Percentiles rank a stretch among this genome's conserved stretches.
phyloP scores from a whole-genome alignment of 805 yeast species.

The Monosporozyma solicola region DNA sequence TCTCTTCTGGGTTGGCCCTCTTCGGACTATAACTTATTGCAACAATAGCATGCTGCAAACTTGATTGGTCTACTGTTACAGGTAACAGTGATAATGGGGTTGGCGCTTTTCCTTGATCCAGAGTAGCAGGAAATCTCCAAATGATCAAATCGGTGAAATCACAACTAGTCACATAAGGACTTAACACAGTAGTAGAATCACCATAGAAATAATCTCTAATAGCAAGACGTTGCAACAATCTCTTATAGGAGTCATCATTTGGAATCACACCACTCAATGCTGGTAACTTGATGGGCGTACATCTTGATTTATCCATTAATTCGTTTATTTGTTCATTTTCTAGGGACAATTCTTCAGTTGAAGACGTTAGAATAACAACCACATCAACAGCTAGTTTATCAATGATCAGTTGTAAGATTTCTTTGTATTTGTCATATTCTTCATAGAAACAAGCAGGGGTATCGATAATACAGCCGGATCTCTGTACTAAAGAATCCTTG shows the following conservation, averaged over 20 bases:
- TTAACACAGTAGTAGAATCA: constrained; percentile 48
- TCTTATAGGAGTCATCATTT: constrained; percentile 54
- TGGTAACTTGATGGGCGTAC: constrained; percentile 45
- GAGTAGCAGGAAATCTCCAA: constrained; percentile 31
- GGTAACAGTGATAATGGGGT: constrained; percentile 23
- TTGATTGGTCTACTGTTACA: constrained; percentile 41
- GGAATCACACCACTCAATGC: constrained; percentile 73
- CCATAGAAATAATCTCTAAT: constrained; percentile 92
- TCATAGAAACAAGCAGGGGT: constrained; percentile 21
- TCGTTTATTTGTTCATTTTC: background rate
- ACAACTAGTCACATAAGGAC: constrained; percentile 79
- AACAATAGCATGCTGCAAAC: constrained; percentile 66
- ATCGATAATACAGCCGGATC: constrained; percentile 28
- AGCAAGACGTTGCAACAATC: constrained; percentile 65
- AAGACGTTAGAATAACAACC: constrained; percentile 14
- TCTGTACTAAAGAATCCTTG: constrained; percentile 22
- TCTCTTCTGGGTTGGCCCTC: constrained; percentile 38
- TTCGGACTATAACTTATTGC: constrained; percentile 50
- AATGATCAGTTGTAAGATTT: constrained; percentile 13
- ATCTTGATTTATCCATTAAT: background rate
- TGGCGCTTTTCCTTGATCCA: constrained; percentile 5
- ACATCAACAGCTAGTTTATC: constrained; percentile 17
- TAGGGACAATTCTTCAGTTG: constrained; percentile 2
- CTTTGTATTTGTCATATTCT: constrained; percentile 8
- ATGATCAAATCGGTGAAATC: constrained; percentile 53